Evolutionary conservation across 2,329 filamentous ascomycete species (phyloP).

Genomic region (Alternaria viburni): DNA sequence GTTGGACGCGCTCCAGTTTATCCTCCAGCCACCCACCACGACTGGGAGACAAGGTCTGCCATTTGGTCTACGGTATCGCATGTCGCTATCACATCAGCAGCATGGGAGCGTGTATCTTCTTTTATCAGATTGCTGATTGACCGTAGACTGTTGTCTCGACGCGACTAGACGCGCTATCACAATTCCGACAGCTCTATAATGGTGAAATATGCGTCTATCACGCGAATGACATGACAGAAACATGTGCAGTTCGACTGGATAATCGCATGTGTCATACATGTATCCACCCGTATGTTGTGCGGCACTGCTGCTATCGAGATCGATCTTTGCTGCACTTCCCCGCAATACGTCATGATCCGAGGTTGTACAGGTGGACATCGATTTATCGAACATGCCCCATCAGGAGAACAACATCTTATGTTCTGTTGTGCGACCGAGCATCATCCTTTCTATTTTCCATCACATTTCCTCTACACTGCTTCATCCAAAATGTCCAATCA

Average conservation of each 20-base stretch:
- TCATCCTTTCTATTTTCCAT: not conserved
- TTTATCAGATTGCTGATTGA: accelerated
- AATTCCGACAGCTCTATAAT: not conserved
- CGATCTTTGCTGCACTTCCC: slow-evolving; percentile 7
- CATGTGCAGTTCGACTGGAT: not conserved
- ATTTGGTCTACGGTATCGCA: not conserved
- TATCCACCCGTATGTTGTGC: not conserved
- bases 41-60: too few relatives aligned
- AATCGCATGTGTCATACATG: not conserved
- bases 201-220: not conserved
- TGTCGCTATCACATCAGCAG: not conserved
- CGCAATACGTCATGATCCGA: slow-evolving; percentile 28
- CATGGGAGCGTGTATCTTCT: not conserved
- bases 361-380: not conserved
- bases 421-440: not conserved
- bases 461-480: not conserved
- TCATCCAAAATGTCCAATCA: slow-evolving; percentile 26
- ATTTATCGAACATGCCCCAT: not conserved
- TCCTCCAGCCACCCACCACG: not conserved
- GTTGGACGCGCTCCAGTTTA: not conserved
- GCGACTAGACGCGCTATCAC: not conserved
- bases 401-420: too few relatives aligned
- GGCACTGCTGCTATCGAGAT: not conserved
- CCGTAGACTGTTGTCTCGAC: not conserved
- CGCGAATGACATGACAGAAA: not conserved